A percentile compares a stretch with the other conserved stretches of the same genome.
phyloP scores from a whole-genome alignment of 306 rosid species.

The Prunus dulcis region DNA sequence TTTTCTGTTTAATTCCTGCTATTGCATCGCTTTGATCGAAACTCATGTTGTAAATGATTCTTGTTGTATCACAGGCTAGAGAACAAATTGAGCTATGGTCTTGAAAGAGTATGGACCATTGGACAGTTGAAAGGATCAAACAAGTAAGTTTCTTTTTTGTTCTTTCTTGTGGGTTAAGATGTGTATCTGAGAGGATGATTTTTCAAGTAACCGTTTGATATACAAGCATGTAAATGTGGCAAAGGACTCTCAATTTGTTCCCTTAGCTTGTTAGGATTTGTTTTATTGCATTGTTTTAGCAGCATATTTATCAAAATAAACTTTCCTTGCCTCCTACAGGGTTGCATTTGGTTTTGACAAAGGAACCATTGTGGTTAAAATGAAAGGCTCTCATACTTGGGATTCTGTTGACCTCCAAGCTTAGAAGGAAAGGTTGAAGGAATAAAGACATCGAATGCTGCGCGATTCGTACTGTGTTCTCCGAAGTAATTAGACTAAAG shows the following conservation, averaged over 20 bases:
- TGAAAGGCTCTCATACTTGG: neutral
- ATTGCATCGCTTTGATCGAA: neutral
- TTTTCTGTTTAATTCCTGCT: neutral
- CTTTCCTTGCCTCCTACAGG: neutral
- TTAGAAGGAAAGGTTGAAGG: neutral
- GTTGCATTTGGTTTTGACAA: slow-evolving; percentile 15
- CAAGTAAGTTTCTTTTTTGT: slow-evolving; percentile 28
- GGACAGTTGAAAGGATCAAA: slow-evolving; percentile 48
- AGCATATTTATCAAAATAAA: too few relatives aligned
- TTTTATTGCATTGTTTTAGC: neutral
- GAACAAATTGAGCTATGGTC: slow-evolving; percentile 36
- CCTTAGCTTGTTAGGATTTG: too few relatives aligned
- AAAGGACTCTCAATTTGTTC: too few relatives aligned
- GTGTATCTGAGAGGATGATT: neutral
- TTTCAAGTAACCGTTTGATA: too few relatives aligned
- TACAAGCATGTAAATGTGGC: too few relatives aligned
- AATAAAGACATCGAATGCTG: neutral
- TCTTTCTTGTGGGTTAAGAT: neutral
- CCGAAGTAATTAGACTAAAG: neutral
- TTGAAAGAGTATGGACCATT: slow-evolving; percentile 62
- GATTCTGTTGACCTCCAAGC: neutral
- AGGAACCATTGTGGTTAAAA: neutral
- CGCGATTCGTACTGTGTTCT: neutral
- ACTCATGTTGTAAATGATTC: neutral
- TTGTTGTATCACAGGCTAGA: slow-evolving; percentile 37